Evolutionary conservation across 257 asterid species (phyloP), one percentile per base, ranked within the genome.

Genomic region (Lavandula angustifolia): DNA sequence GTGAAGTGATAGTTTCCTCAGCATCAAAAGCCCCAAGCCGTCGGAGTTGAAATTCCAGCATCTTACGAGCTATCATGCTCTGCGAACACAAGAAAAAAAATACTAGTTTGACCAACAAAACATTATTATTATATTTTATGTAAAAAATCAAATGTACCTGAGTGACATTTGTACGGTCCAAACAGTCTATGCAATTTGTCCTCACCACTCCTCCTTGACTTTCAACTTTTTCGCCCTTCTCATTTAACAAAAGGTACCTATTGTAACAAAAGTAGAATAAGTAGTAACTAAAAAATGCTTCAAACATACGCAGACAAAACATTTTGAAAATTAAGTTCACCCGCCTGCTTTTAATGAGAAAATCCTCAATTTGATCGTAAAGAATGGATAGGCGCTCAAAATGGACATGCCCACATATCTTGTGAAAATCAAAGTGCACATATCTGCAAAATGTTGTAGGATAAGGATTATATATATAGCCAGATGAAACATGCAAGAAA

Each of bases 81-180:
- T 94, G 79, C 67, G 64, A 57, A 34, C 13, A 64, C 40, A 49
- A 58, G 42, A 52, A 3, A 4, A 58, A 59, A 29, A n/a, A n/a
- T n/a, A n/a, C n/a, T n/a, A n/a, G n/a, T n/a, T n/a, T n/a, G n/a
- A n/a, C n/a, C n/a, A n/a, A n/a, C n/a, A n/a, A n/a, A n/a, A n/a
- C n/a, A n/a, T n/a, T n/a, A n/a, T n/a, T n/a, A n/a, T n/a, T n/a
- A n/a, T n/a, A n/a, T n/a, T n/a, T n/a, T n/a, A n/a, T n/a, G n/a
- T n/a, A n/a, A n/a, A n/a, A n/a, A n/a, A 49, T 43, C 44, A 66
- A 54, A 29, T 29, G 29, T 69, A 91, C 99, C 98, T 94, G 99
- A 71, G 99, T 90, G 66, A 94, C 99, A 90, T 94, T 94, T 63
- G 99, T 90, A 38, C 98, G 90, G 82, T 94, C 99, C 79, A 94